Base-by-base conservation (phyloP, 306 rosid genomes). In the Glycine soja region DNA sequence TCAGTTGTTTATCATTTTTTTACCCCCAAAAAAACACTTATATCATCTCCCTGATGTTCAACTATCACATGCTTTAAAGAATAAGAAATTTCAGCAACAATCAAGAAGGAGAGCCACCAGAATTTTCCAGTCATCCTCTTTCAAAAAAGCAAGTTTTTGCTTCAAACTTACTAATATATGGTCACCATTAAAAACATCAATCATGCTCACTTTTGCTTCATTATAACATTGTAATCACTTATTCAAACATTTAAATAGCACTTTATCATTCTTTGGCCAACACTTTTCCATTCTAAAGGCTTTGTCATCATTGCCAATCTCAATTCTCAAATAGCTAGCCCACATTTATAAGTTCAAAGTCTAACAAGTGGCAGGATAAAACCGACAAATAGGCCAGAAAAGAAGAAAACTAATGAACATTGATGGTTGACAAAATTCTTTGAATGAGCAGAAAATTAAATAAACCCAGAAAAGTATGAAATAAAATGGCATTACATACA, bases 401-500 rank as follows among this genome's bases (percentile, higher is more conserved):
- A 61, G 36, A 8, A 61, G 38, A 61, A 61, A 59, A 59, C 42
- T 24, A 61, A 30, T 32, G 8, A 30, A 19, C 1, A 10, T 19
- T 59, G 66, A 51, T 32, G n/a, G n/a, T 38, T 57, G 8, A 69
- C 58, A 79, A 57, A 70, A 58, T 70, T 70, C 40, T 19, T 67
- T 10, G 19, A 70, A 30, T 1, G 24, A 47, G 70, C 8, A 56
- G 11, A 70, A 56, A 14, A 54, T 50, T 12, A 77, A 13, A 77
- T 67, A 40, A 32, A 63, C 15, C 58, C 13, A 32, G 16, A 24
- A 36, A 11, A 48, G 5, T 32, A 63, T 3, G 9, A 45, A 75
- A 24, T 6, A 24, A 57, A 58, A 18, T 66, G 8, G 19, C n/a
- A 61, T 15, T 46, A 12, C 30, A 42, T 30, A 53, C 62, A 64